Conservation (phyloP, 139 green algal species). For the Asterochloris erici region DNA sequence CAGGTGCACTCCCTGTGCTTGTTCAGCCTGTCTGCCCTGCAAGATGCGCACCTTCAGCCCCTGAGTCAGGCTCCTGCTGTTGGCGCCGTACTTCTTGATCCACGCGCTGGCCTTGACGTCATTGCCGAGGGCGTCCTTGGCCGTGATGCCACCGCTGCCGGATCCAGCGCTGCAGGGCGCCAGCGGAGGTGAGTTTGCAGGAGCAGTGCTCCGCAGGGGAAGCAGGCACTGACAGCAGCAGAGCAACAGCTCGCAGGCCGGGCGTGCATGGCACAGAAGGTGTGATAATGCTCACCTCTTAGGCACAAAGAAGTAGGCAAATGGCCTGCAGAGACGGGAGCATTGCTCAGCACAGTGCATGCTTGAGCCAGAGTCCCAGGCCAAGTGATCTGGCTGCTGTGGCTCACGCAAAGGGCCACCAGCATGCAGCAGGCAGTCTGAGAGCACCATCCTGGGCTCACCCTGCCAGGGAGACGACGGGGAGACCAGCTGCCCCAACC, state of each 20-base stretch:
- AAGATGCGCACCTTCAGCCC: conserved; percentile 83
- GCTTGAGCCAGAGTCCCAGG: background rate
- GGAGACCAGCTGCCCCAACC: conserved; percentile 63
- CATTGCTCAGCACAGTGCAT: background rate
- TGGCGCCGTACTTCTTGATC: conserved; percentile 81
- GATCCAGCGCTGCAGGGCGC: conserved; percentile 60
- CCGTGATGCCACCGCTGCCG: conserved; percentile 66
- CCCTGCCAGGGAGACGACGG: conserved; percentile 51
- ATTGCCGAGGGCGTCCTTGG: conserved; percentile 96
- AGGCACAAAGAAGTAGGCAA: conserved; percentile 24
- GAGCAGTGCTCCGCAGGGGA: background rate
- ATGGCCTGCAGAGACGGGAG: conserved; percentile 1
- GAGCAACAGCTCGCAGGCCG: background rate
- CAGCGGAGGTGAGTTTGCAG: background rate
- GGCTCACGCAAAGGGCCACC: conserved; percentile 75
- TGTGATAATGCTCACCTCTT: conserved; percentile 2
- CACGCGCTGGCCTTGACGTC: conserved; percentile 80
- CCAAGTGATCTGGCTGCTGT: background rate
- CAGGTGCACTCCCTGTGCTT: no score
- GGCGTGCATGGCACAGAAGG: background rate
- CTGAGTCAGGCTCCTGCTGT: conserved; percentile 86
- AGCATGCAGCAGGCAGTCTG: conserved; percentile 55
- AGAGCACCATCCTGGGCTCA: conserved; percentile 7
- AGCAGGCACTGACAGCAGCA: background rate
- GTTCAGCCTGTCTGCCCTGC: no score